phyloP scores from a whole-genome alignment of 176 grass and related monocot species.

The Oryza meyeriana region DNA sequence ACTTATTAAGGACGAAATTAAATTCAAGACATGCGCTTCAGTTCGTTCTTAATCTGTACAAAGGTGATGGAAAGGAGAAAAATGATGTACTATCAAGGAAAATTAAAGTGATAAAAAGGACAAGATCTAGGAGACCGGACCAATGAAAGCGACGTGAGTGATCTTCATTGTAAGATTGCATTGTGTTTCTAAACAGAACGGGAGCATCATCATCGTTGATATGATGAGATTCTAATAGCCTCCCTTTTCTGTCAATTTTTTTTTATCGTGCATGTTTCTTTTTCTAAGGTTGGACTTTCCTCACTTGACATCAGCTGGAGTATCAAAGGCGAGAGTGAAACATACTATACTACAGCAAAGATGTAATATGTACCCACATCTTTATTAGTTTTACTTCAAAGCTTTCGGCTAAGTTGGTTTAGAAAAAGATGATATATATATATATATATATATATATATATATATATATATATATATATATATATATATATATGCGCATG shows the following conservation, averaged over 20 bases:
- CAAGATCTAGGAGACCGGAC: constrained; percentile 2
- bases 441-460: too few relatives aligned
- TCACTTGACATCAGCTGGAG: neutral
- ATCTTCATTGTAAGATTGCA: constrained; percentile 22
- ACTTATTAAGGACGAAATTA: neutral
- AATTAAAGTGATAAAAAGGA: neutral
- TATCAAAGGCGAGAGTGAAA: neutral
- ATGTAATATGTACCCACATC: neutral
- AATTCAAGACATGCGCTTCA: neutral
- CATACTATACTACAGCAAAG: neutral
- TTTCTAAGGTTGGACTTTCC: neutral
- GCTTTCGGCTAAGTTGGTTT: too few relatives aligned
- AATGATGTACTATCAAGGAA: neutral
- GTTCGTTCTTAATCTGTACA: neutral
- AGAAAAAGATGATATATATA: too few relatives aligned
- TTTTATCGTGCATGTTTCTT: neutral
- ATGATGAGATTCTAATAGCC: neutral
- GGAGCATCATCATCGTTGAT: constrained; percentile 18
- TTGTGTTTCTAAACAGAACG: neutral
- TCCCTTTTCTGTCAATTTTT: neutral
- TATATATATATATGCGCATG: too few relatives aligned
- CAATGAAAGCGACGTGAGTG: neutral
- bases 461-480: too few relatives aligned
- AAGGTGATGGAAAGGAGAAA: neutral
- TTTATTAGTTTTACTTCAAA: neutral